A percentile compares a stretch with the other conserved stretches of the same genome.
Conservation (phyloP, 2,329 filamentous ascomycete genomes). For the Helotiales sp. region DNA sequence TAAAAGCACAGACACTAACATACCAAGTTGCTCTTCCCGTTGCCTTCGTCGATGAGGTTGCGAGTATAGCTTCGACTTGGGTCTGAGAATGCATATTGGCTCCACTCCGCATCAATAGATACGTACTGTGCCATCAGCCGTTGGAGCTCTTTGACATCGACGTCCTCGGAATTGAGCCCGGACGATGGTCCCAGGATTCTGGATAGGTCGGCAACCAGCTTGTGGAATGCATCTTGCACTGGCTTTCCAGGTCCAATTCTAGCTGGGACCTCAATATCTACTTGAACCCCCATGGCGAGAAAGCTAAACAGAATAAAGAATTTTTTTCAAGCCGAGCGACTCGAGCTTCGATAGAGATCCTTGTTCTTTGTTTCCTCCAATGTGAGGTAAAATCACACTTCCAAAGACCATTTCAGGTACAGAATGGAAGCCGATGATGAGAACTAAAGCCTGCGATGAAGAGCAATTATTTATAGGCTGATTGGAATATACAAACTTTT, state of each 20-base stretch:
- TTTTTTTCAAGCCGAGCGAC: neutral
- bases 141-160: slow-evolving; percentile 72
- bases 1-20: slow-evolving; percentile 17
- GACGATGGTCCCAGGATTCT: slow-evolving; percentile 75
- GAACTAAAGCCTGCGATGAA: no score
- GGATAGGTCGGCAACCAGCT: slow-evolving; percentile 73
- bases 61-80: slow-evolving; percentile 72
- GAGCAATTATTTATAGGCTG: no score
- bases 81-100: slow-evolving; percentile 73
- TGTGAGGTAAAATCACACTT: no score
- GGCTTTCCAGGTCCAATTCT: neutral
- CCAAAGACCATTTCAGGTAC: no score
- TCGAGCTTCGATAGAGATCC: neutral
- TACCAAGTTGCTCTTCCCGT: slow-evolving; percentile 62
- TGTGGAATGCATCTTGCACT: slow-evolving; percentile 57
- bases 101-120: slow-evolving; percentile 71
- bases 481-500: no score
- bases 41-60: slow-evolving; percentile 87
- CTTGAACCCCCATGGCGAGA: slow-evolving; percentile 1
- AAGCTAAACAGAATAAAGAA: neutral
- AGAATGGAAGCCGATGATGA: no score
- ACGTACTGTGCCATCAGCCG: slow-evolving; percentile 73
- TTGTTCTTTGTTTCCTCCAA: neutral
- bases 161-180: slow-evolving; percentile 77
- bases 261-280: slow-evolving; percentile 8